Base-by-base conservation (phyloP, 2,329 filamentous ascomycete species). In the Epicoccum nigrum region DNA sequence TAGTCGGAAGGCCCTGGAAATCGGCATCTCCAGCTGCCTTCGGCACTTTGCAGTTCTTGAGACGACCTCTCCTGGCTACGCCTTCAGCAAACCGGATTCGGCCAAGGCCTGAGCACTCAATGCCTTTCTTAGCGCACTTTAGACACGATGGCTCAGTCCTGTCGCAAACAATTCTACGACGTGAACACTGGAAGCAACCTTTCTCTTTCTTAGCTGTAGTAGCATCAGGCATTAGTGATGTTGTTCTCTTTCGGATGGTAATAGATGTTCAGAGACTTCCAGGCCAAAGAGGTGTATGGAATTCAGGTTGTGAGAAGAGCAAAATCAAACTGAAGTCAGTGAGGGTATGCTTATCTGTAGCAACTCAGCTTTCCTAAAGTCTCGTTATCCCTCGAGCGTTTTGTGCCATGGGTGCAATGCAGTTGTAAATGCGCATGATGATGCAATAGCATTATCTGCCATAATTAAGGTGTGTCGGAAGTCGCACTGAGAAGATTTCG, bases 81-180 rank as follows among this genome's bases (percentile, higher is more conserved):
- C 63, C 60, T 23, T 58, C 66, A 38, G 70, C 73, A 32, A 76
- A 74, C 12, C 71, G 70, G 37, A 73, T 75, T 7, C 72, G 64
- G 3, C 70, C 70, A 21, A 74, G 61, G 0, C 75, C 75, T 0
- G 75, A 76, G 55, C 75, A 77, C 7, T 65, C 57, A 15, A 77
- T 60, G n/a, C 59, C 60, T 34, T 67, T 69, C 46, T 76, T 76
- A 8, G 63, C 55, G 45, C 75, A 77, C 42, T 77, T 77, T 16
- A 61, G 54, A 48, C 75, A 77, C 46, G 68, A 60, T 1, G 75
- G 75, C 39, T 74, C 68, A 15, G 65, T 64, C 51, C 71, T 73
- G 56, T 77, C 75, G 56, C 75, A 77, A 25, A 66, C 68, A 21
- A 77, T 69, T 19, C 75, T 68, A 28, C 75, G 66, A 4, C 63